Evolutionary conservation across 768 basidiomycete genomes (phyloP).

Genomic region (Gautieria morchelliformis): DNA sequence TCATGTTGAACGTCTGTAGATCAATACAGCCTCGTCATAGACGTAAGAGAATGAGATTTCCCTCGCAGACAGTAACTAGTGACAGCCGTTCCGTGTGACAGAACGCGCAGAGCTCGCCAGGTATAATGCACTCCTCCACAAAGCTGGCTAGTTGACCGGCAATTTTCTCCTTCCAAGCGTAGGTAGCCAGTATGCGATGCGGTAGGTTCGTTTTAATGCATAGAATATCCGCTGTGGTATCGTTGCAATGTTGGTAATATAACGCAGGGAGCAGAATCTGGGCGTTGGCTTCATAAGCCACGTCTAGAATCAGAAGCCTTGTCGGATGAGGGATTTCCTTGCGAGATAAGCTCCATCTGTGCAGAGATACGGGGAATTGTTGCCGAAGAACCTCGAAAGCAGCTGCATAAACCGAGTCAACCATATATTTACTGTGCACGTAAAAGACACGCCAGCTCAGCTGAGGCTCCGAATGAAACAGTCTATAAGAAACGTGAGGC

Average conservation of each 20-base stretch:
- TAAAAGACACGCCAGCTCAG: neutral
- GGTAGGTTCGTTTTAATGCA: too few species aligned
- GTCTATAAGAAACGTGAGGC: neutral
- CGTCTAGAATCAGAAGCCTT: neutral
- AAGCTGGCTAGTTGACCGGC: too few species aligned
- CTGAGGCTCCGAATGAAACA: neutral
- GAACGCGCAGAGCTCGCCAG: too few species aligned
- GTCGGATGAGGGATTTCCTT: neutral
- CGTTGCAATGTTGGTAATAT: neutral
- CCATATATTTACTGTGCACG: neutral
- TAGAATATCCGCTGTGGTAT: too few species aligned
- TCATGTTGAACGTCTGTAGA: too few species aligned
- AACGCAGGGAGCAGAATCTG: neutral
- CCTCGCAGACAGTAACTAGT: too few species aligned
- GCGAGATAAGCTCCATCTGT: neutral
- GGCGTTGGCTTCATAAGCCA: neutral
- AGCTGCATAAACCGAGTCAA: neutral
- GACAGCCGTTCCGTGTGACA: too few species aligned
- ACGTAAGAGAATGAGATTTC: too few species aligned
- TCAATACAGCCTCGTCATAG: too few species aligned
- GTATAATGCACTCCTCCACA: too few species aligned
- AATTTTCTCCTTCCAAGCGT: too few species aligned
- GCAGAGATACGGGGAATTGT: neutral
- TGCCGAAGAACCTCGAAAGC: neutral
- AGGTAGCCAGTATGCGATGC: neutral